phyloP scores from a whole-genome alignment of 176 grass and related monocot genomes.

The Canna indica region DNA sequence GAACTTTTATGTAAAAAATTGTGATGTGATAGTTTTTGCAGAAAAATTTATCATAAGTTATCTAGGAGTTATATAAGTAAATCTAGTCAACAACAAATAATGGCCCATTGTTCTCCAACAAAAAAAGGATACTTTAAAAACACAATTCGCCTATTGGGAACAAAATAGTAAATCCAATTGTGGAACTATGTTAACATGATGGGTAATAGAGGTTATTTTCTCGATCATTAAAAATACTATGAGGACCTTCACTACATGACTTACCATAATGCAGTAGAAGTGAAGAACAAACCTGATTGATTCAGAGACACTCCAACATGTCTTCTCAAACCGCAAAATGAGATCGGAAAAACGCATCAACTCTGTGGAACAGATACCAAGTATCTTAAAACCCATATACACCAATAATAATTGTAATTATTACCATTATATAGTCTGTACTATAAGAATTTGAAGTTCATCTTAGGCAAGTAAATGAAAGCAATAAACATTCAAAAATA shows the following conservation, averaged over 20 bases:
- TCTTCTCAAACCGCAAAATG: constrained; percentile 82
- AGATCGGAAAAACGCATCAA: constrained; percentile 62
- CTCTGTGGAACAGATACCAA: constrained; percentile 30
- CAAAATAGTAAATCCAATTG: neutral
- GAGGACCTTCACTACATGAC: neutral
- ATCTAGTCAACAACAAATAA: neutral
- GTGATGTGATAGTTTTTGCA: neutral
- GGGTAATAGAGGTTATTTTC: neutral
- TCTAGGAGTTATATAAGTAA: neutral
- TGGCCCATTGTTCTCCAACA: neutral
- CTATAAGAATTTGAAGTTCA: too few relatives aligned
- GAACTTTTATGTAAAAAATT: neutral
- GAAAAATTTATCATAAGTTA: neutral
- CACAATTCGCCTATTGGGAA: neutral
- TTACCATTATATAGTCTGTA: neutral
- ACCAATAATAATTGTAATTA: neutral
- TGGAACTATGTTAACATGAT: neutral
- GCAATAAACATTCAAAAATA: too few relatives aligned
- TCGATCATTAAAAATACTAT: too few relatives aligned
- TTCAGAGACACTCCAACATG: constrained; percentile 64
- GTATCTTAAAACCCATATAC: neutral
- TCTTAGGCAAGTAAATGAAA: too few relatives aligned
- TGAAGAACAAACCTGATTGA: constrained; percentile 57
- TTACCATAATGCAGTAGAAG: neutral
- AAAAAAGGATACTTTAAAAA: neutral